Evolutionary conservation across 2,329 filamentous ascomycete genomes (phyloP).

Genomic region (Elsinoe australis): DNA sequence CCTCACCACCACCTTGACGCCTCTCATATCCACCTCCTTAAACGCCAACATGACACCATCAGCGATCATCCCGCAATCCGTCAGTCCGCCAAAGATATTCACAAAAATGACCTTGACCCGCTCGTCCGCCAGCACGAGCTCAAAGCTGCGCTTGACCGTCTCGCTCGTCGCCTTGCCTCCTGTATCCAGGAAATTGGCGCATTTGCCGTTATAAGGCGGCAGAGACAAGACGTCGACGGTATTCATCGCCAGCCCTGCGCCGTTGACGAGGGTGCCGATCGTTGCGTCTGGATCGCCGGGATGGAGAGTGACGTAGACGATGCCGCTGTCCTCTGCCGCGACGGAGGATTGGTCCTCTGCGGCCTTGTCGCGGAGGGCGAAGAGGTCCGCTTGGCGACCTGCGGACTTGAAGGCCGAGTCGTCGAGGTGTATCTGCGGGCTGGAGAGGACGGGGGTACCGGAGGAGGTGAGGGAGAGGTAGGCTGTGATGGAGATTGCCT

Average conservation of each 20-base stretch:
- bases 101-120: constrained; percentile 66
- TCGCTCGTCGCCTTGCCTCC: constrained; percentile 79
- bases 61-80: constrained; percentile 74
- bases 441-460: constrained; percentile 44
- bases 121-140: constrained; percentile 62
- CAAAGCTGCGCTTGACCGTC: constrained; percentile 71
- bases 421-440: constrained; percentile 58
- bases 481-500: constrained; percentile 56
- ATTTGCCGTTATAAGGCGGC: constrained; percentile 51
- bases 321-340: constrained; percentile 60
- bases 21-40: constrained; percentile 51
- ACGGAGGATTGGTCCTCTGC: constrained; percentile 50
- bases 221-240: constrained; percentile 70
- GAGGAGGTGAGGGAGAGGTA: constrained; percentile 37
- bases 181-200: constrained; percentile 81
- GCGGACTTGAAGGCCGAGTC: constrained; percentile 59
- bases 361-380: constrained; percentile 47
- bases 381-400: constrained; percentile 54
- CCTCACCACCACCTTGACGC: constrained; percentile 65
- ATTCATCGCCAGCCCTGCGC: constrained; percentile 85
- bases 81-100: constrained; percentile 64
- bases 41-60: constrained; percentile 66
- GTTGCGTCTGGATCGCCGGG: constrained; percentile 44
- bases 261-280: constrained; percentile 80
- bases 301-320: constrained; percentile 64